phyloP scores from a whole-genome alignment of 169 alveolate genomes.

The Plasmodium relictum region DNA sequence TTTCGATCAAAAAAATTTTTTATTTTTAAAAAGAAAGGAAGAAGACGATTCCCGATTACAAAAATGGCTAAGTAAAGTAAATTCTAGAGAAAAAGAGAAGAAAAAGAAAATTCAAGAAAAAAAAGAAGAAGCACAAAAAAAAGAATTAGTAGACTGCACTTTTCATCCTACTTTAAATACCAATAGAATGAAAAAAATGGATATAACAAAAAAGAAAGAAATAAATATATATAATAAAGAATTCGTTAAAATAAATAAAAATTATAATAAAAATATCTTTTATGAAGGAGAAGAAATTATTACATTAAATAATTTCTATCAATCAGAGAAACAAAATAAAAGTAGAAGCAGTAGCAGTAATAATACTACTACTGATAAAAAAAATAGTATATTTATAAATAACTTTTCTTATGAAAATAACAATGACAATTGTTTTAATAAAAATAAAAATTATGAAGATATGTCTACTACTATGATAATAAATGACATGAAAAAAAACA shows the following conservation, averaged over 20 bases:
- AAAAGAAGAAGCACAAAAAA: conserved; percentile 33
- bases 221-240: not conserved
- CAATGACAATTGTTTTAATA: not conserved
- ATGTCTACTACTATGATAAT: not conserved
- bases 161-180: conserved; percentile 53
- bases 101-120: conserved; percentile 62
- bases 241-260: not conserved
- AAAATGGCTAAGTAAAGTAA: conserved; percentile 65
- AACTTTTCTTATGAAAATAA: not conserved
- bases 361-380: no score
- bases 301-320: no score
- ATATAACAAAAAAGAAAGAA: conserved; percentile 6
- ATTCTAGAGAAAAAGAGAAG: conserved; percentile 68
- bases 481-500: not conserved
- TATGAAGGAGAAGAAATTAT: not conserved
- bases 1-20: conserved; percentile 43
- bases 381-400: not conserved
- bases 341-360: no score
- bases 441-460: not conserved
- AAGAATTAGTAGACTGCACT: conserved; percentile 51
- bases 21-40: conserved; percentile 46
- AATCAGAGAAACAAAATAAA: no score
- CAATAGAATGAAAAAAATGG: not conserved
- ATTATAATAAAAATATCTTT: not conserved
- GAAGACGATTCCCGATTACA: conserved; percentile 27